Base-by-base conservation (phyloP, 2,329 filamentous ascomycete species). In the Botryotinia narcissicola region DNA sequence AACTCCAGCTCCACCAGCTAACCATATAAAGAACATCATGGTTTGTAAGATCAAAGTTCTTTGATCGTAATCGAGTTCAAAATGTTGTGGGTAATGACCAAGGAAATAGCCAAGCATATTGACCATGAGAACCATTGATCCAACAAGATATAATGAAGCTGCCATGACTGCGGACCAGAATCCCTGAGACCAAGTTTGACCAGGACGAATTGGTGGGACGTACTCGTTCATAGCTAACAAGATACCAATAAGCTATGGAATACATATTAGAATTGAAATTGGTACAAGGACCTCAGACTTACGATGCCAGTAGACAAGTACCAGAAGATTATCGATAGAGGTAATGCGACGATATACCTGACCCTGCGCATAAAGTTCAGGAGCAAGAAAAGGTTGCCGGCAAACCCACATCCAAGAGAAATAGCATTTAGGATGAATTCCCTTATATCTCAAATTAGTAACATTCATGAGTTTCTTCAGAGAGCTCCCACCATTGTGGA, bases 51-150 rank as follows among this genome's bases (percentile, higher is more conserved):
- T 93, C 40, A 93, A 81, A 0, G 90, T 92, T 2, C 91, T 85
- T 78, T 93, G 91, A 68, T 89, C 87, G 71, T 92, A 88, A 9
- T 89, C 90, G 5, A 93, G 82, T 6, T 87, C 85, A 78, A 93
- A 92, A 75, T 89, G 86, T 77, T 91, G 88, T 1, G 89, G 89
- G 78, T 93, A 93, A 76, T 91, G 89, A 2, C 90, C 90, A 0
- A 91, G 83, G 73, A 91, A 88, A 76, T 91, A 92, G 2, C 90
- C 90, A 29, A 91, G 81, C 88, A 92, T 91, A 76, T 93, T 93
- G 75, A 91, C 81, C 85, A 92, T 89, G 0, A 93, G 82, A 14
- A 91, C 84, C 80, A 88, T 84, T 9, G 88, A 88, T 74, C 90
- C 88, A 25, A 91, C 79, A 60, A 90, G 84, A 80, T 93, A 93